Conservation (phyloP, 2,329 filamentous ascomycete genomes). For the Colletotrichum lini region DNA sequence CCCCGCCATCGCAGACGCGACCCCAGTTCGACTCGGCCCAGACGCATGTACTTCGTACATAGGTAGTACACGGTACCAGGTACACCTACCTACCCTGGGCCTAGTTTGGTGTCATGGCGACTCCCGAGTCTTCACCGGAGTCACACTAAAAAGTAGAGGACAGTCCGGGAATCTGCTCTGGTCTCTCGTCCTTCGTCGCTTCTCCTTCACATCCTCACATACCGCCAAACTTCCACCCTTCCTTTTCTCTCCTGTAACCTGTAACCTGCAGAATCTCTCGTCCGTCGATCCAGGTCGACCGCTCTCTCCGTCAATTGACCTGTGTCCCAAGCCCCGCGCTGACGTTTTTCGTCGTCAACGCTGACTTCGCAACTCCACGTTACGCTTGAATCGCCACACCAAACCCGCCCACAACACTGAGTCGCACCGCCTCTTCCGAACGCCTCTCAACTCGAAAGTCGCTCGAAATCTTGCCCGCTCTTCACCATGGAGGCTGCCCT, state of each 20-base stretch:
- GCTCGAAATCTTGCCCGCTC: constrained; percentile 11
- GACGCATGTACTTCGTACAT: constrained; percentile 7
- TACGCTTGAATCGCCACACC: constrained; percentile 32
- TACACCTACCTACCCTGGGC: constrained; percentile 9
- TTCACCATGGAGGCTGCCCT: constrained; percentile 89
- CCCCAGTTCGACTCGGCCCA: constrained; percentile 15
- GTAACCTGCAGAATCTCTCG: constrained; percentile 7
- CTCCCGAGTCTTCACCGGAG: constrained; percentile 38
- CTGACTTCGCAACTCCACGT: constrained; percentile 18
- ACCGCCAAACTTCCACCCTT: not conserved
- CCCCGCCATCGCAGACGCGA: constrained; percentile 9
- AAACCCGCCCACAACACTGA: constrained; percentile 22
- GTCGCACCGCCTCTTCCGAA: constrained; percentile 7
- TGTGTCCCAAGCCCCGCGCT: constrained; percentile 27
- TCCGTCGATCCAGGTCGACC: constrained; percentile 26
- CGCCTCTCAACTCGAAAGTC: constrained; percentile 14
- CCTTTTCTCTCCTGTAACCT: not conserved
- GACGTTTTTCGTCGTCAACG: constrained; percentile 34
- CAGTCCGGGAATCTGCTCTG: constrained; percentile 38
- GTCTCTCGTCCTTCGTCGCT: constrained; percentile 29
- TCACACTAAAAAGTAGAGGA: constrained; percentile 39
- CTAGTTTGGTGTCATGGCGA: constrained; percentile 38
- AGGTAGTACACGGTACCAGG: not conserved
- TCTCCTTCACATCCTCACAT: constrained; percentile 13
- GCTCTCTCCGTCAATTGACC: constrained; percentile 32